Evolutionary conservation across 139 green algal species (phyloP).

Genomic region (Haematococcus lacustris): DNA sequence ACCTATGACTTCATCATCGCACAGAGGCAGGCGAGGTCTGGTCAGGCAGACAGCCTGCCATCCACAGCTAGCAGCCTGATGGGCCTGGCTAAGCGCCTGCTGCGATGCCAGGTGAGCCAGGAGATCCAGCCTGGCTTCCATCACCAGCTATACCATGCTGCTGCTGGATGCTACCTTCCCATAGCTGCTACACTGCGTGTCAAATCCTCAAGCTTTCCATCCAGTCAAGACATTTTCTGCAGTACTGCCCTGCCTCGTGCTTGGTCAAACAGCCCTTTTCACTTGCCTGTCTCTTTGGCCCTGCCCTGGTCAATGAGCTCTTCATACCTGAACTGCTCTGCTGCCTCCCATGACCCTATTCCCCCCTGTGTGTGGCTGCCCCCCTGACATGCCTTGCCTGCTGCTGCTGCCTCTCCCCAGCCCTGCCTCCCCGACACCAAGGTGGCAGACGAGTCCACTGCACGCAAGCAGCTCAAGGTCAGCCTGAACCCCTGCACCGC

Average conservation of each 20-base stretch:
- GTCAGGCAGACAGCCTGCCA: not conserved
- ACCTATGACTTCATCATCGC: slow-evolving; percentile 74
- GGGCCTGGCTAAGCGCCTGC: not conserved
- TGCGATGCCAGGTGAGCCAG: not conserved
- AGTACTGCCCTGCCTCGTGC: no score
- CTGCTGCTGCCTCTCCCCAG: not conserved
- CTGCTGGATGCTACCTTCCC: not conserved
- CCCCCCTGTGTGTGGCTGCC: not conserved
- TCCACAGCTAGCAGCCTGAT: not conserved
- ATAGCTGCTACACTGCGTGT: not conserved
- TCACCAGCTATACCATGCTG: no score
- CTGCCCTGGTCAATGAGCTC: not conserved
- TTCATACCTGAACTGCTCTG: no score
- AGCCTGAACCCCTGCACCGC: not conserved
- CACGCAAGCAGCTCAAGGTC: not conserved
- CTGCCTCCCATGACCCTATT: no score
- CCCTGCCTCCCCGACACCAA: not conserved
- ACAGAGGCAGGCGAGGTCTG: slow-evolving; percentile 11
- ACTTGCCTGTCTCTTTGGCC: not conserved
- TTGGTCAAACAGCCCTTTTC: no score
- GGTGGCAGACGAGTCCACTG: no score
- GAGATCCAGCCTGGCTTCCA: no score
- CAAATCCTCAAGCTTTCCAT: no score
- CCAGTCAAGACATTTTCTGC: no score
- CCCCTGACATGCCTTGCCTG: not conserved